These are phyloP conservation scores for Lipomyces yamadae DNA, from an alignment of 805 yeast genomes.

Conservation along the genomic window DNA sequence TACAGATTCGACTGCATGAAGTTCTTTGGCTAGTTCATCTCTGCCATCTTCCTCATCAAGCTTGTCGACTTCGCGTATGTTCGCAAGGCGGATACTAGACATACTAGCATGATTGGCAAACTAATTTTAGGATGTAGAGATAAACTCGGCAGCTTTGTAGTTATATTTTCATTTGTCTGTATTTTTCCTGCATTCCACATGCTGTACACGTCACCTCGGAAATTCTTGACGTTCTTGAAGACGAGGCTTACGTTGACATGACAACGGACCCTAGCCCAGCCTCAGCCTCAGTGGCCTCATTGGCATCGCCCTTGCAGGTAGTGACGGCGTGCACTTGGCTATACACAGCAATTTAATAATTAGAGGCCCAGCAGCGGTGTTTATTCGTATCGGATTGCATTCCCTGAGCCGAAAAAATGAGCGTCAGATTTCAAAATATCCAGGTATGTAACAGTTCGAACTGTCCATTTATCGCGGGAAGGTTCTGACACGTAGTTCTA, in stretches of 20 bases:
- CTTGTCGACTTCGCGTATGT: no score
- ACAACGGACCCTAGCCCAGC: neutral
- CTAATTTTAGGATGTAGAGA: no score
- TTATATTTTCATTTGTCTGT: no score
- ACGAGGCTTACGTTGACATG: neutral
- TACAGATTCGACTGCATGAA: neutral
- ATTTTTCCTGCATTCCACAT: no score
- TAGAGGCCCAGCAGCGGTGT: neutral
- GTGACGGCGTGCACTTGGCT: neutral
- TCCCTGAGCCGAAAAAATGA: conserved; percentile 10
- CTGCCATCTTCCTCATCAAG: no score
- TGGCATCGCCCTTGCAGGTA: neutral
- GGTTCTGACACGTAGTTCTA: conserved; percentile 1
- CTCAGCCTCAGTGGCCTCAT: neutral
- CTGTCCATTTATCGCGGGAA: no score
- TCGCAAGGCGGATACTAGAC: no score
- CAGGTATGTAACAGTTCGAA: conserved; percentile 19
- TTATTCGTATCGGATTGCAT: neutral
- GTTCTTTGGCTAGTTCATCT: neutral
- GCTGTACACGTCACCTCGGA: neutral
- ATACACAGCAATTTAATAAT: neutral
- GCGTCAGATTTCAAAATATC: conserved; percentile 29
- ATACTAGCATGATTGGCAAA: no score
- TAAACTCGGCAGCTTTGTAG: no score
- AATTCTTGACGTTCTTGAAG: neutral